A percentile compares a stretch with the other conserved stretches of the same genome.
phyloP scores from a whole-genome alignment of 2,329 filamentous ascomycete species.

The Fusarium gaditjirri region DNA sequence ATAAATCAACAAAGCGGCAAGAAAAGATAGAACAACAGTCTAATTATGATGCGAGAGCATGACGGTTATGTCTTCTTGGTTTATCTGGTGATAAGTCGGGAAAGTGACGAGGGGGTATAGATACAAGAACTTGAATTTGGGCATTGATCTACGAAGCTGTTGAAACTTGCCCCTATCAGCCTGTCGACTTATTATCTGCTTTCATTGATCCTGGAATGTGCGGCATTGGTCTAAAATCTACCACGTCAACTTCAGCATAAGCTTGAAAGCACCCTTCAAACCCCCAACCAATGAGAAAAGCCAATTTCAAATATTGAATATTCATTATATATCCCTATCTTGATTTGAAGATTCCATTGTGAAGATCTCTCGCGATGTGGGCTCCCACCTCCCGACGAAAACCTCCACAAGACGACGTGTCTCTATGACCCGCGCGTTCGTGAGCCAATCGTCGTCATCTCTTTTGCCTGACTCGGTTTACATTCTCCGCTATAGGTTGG shows the following conservation, averaged over 20 bases:
- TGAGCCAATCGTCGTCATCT: constrained; percentile 7
- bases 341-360: neutral
- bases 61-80: neutral
- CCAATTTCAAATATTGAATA: neutral
- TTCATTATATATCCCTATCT: neutral
- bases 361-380: constrained; percentile 22
- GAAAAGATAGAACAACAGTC: neutral
- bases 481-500: constrained; percentile 6
- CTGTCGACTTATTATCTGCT: neutral
- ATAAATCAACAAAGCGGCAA: neutral
- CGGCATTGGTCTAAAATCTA: neutral
- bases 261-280: neutral
- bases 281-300: neutral
- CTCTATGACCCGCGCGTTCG: neutral
- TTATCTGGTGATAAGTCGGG: neutral
- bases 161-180: neutral
- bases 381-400: neutral
- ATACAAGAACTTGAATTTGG: too few relatives aligned
- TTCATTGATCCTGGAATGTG: neutral
- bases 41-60: neutral
- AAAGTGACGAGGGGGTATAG: too few relatives aligned
- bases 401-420: constrained; percentile 2
- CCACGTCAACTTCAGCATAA: neutral
- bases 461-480: constrained; percentile 2
- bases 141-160: neutral